A percentile compares a stretch with the other conserved stretches of the same genome.
These are phyloP conservation scores for Kodamaea neixiangensis DNA, from an alignment of 805 yeast species.

Conservation along the genomic window DNA sequence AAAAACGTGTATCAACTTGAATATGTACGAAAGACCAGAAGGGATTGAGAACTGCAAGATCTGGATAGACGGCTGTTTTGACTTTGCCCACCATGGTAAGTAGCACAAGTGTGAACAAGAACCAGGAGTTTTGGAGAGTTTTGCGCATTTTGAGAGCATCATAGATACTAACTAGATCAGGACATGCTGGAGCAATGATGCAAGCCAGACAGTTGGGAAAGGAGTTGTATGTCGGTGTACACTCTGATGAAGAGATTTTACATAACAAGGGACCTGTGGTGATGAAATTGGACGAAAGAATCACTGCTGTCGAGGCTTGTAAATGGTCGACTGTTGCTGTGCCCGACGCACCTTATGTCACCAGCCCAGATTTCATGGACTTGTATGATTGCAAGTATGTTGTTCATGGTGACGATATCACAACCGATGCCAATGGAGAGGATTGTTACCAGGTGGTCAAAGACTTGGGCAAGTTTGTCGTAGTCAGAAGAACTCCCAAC, in stretches of 20 bases:
- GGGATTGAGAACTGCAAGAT: conserved; percentile 54
- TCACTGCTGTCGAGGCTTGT: conserved; percentile 84
- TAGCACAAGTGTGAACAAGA: conserved; percentile 7
- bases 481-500: conserved; percentile 92
- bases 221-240: conserved; percentile 83
- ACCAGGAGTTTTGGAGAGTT: not conserved
- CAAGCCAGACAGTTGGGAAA: conserved; percentile 87
- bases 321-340: conserved; percentile 81
- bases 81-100: conserved; percentile 92
- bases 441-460: conserved; percentile 89
- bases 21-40: conserved; percentile 42
- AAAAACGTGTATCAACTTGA: conserved; percentile 4
- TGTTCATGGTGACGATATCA: conserved; percentile 98
- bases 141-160: not conserved
- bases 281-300: conserved; percentile 78
- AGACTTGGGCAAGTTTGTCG: conserved; percentile 79
- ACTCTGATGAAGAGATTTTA: conserved; percentile 83
- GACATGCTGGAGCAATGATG: conserved; percentile 92
- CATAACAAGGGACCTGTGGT: conserved; percentile 92
- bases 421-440: conserved; percentile 92
- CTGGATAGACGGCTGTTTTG: conserved; percentile 99
- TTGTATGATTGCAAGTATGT: conserved; percentile 77
- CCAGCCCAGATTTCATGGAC: conserved; percentile 80
- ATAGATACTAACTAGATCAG: conserved; percentile 19
- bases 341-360: conserved; percentile 88